These are phyloP conservation scores for Decorospora gaudefroyi DNA, from an alignment of 2,329 filamentous ascomycete genomes.

Conservation along the genomic window DNA sequence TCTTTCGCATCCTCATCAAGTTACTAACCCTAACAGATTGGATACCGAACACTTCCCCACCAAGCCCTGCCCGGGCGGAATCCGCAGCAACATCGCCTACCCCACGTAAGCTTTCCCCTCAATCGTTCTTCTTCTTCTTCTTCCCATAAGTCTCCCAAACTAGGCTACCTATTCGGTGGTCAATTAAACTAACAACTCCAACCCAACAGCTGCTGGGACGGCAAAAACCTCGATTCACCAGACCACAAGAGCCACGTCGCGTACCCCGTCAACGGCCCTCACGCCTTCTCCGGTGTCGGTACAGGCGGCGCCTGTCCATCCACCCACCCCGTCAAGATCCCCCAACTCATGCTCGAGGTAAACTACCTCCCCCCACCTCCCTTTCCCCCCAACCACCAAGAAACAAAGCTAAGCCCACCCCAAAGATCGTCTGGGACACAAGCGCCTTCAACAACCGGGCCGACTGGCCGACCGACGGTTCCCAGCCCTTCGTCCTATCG, in stretches of 20 bases:
- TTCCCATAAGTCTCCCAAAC: too few species aligned
- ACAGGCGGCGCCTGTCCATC: constrained; percentile 48
- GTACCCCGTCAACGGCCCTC: constrained; percentile 46
- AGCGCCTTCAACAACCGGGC: constrained; percentile 43
- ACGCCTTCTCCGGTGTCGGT: constrained; percentile 27
- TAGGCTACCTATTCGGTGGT: too few species aligned
- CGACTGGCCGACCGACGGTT: constrained; percentile 38
- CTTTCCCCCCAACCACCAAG: too few species aligned
- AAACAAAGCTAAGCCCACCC: neutral
- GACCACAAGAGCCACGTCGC: constrained; percentile 58
- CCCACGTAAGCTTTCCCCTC: constrained; percentile 34
- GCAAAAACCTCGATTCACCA: constrained; percentile 52
- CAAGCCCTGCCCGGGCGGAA: constrained; percentile 31
- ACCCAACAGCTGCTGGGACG: constrained; percentile 52
- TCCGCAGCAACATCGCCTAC: constrained; percentile 39
- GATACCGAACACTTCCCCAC: constrained; percentile 22
- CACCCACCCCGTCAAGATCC: constrained; percentile 53
- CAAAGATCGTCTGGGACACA: constrained; percentile 51
- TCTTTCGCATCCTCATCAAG: neutral
- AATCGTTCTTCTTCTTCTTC: too few species aligned
- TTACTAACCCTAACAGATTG: constrained; percentile 4
- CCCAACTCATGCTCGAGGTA: constrained; percentile 54
- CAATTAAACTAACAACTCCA: too few species aligned
- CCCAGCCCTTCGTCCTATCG: constrained; percentile 35
- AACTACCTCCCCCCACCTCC: neutral